Evolutionary conservation across 2,329 filamentous ascomycete genomes (phyloP), one percentile per base, ranked within the genome.

Genomic region (Bipolaris victoriae): DNA sequence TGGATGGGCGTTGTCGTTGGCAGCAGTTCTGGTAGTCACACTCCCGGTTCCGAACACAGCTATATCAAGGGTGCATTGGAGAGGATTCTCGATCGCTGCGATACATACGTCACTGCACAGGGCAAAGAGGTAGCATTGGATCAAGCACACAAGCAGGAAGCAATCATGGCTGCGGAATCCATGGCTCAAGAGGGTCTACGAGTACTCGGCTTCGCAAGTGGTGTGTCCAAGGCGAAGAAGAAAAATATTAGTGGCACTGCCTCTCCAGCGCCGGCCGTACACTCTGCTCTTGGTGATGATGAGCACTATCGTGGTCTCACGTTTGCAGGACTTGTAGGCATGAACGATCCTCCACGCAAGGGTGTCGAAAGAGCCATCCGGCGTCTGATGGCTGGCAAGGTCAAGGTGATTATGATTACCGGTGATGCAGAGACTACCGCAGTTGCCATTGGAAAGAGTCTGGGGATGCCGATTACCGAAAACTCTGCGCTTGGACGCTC

Each of bases 381-480:
- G 65, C 89, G 90, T 60, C 81, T 99, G 53, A 94, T 98, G 89
- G 88, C 92, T 47, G 95, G 95, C 52, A 94, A 94, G 37, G 95
- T 99, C 61, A 95, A 92, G 76, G 91, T 99, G 46, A 96, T 99
- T 67, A 99, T 99, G 95, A 98, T 99, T 65, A 99, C 95, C 9
- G 95, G 95, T 57, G 95, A 99, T 76, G 92, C 95, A 15, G 92
- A 98, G 75, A 92, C 92, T 1, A 99, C 95, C 2, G 95, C 95
- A 2, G 83, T 97, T 44, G 95, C 95, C 0, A 98, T 99, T 73
- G 95, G 91, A 29, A 91, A 86, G 76, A 94, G 97, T 71, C 83
- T 99, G n/a, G 95, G 95, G 39, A 99, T 99, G 91, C 87, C 88
- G 2, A 86, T 98, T 78, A 83, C 72, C 83, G 87, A 77, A 78